Base-by-base conservation (phyloP, 371 early-diverging fungal genomes). In the Syncephalastrum monosporum region DNA sequence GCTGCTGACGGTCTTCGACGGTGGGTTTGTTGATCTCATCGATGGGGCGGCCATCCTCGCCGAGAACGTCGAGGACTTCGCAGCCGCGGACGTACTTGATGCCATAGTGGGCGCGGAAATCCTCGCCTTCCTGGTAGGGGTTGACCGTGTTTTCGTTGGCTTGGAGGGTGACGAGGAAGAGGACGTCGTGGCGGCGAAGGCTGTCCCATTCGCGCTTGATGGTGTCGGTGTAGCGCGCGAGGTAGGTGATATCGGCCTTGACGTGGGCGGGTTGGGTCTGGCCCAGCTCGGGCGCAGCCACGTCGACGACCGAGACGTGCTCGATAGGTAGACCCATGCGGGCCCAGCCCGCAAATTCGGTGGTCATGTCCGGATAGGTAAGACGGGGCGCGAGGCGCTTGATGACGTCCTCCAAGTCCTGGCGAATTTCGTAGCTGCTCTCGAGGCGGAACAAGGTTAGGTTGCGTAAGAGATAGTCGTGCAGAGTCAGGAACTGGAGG, bases 401-500 rank as follows among this genome's bases (percentile, higher is more conserved):
- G 0, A 95, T 88, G 0, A 86, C 93, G 60, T 96, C 96, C 59
- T 92, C 89, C 38, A 98, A 74, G 68, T 95, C 94, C 59, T 91
- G 87, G 38, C 95, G 82, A 33, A 98, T 91, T 53, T 88, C 91
- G 59, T 85, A 89, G 1, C 83, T 81, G 53, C 83, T 82, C 65
- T 97, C 95, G 17, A 92, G 62, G 13, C 84, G 84, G 75, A 88
- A 89, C 19, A 98, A 78, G n/a, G 82, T 82, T 52, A 91, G 90
- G 59, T 93, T 90, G 43, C 99, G 85, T 23, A 86, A 70, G 29
- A 98, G 71, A 67, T 96, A 96, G 64, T 98, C 99, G 59, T 87
- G 87, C 15, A 95, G 61, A 0, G 96, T 91, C 67, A 98, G 75
- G 67, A 90, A 98, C 70, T 98, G 99, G 24, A 97, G 75, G 54